Conservation (phyloP, 2,329 filamentous ascomycete species). For the Cladosporium velox region DNA sequence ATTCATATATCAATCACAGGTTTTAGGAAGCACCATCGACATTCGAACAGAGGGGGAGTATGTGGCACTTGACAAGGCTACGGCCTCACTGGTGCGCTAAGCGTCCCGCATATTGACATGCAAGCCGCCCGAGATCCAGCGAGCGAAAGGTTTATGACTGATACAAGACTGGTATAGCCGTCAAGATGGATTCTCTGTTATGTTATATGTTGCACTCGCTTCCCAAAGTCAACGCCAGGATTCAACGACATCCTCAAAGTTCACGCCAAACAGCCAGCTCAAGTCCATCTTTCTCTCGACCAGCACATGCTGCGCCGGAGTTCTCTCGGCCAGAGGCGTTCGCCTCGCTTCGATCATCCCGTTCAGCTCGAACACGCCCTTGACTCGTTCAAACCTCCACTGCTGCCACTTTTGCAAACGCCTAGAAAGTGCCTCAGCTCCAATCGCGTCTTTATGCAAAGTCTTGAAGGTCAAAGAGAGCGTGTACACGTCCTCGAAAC, state of each 20-base stretch:
- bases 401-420: slow-evolving; percentile 5
- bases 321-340: neutral
- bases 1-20: neutral
- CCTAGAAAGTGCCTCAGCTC: neutral
- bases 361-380: neutral
- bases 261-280: neutral
- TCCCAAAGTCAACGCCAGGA: neutral
- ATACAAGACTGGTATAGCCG: too few relatives aligned
- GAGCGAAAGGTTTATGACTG: too few relatives aligned
- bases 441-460: too few relatives aligned
- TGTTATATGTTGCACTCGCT: neutral
- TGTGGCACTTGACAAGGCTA: neutral
- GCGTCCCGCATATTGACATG: too few relatives aligned
- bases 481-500: slow-evolving; percentile 1
- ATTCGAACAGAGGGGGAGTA: neutral
- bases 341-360: neutral
- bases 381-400: neutral
- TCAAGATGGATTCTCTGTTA: too few relatives aligned
- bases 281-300: neutral
- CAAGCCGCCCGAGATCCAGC: too few relatives aligned
- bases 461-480: neutral
- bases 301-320: neutral
- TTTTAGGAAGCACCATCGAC: neutral
- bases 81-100: neutral
- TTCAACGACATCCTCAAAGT: neutral